A percentile compares a stretch with the other conserved stretches of the same genome.
Conservation (phyloP, 495 filamentous ascomycete species). For the Neurospora tetraspora region DNA sequence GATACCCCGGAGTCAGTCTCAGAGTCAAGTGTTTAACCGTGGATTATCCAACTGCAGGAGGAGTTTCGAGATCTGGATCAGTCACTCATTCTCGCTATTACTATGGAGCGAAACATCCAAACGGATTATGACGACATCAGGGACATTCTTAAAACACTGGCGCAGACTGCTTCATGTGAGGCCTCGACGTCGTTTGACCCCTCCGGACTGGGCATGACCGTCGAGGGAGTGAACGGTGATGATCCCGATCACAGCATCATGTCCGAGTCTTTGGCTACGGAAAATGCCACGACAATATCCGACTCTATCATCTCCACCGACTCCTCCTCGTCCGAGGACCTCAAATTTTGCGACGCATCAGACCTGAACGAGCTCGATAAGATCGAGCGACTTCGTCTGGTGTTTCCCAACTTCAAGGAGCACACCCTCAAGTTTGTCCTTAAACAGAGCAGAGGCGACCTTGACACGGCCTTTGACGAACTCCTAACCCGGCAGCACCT, state of each 20-base stretch:
- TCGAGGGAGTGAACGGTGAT: slow-evolving; percentile 6
- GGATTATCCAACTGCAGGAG: slow-evolving; percentile 8
- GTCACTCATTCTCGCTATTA: slow-evolving; percentile 21
- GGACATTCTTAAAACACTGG: slow-evolving; percentile 46
- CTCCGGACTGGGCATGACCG: slow-evolving; percentile 47
- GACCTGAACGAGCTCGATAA: slow-evolving; percentile 47
- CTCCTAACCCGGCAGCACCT: slow-evolving; percentile 69
- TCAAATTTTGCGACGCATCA: slow-evolving; percentile 27
- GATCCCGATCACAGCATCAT: slow-evolving; percentile 1
- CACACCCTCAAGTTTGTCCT: slow-evolving; percentile 57
- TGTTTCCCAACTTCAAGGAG: slow-evolving; percentile 57
- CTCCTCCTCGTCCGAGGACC: slow-evolving; percentile 6
- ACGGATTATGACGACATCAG: slow-evolving; percentile 58
- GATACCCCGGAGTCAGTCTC: not conserved
- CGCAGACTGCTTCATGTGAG: slow-evolving; percentile 49
- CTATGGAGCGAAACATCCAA: slow-evolving; percentile 44
- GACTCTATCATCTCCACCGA: slow-evolving; percentile 15
- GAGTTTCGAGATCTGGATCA: slow-evolving; percentile 23
- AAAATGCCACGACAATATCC: slow-evolving; percentile 20
- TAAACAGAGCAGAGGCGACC: slow-evolving; percentile 51
- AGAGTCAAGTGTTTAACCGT: not conserved
- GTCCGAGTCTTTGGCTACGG: slow-evolving; percentile 1
- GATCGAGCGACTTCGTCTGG: slow-evolving; percentile 44
- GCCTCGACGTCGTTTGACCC: slow-evolving; percentile 61
- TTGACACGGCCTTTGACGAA: slow-evolving; percentile 66